Conservation (phyloP, 2,329 filamentous ascomycete genomes). For the Neofusicoccum laricinum region DNA sequence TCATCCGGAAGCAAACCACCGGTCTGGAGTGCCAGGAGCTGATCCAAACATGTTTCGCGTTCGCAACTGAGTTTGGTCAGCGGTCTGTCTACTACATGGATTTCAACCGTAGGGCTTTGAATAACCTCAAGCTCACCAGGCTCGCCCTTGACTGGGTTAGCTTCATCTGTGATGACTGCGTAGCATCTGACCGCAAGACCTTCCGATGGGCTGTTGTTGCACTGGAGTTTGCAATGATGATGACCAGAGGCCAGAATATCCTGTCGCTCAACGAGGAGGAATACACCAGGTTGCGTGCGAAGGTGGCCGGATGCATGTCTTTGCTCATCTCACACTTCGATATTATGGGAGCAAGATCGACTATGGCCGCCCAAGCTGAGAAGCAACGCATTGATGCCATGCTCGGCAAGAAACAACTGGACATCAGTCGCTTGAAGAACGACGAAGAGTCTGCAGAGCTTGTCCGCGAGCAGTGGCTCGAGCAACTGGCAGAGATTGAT, state of each 20-base stretch:
- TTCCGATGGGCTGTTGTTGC: slow-evolving; percentile 97
- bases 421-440: slow-evolving; percentile 69
- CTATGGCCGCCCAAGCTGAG: slow-evolving; percentile 88
- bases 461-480: slow-evolving; percentile 72
- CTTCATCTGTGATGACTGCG: slow-evolving; percentile 96
- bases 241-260: slow-evolving; percentile 92
- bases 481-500: slow-evolving; percentile 73
- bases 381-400: slow-evolving; percentile 82
- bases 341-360: slow-evolving; percentile 96
- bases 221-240: slow-evolving; percentile 94
- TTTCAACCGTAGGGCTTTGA: slow-evolving; percentile 91
- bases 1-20: slow-evolving; percentile 79
- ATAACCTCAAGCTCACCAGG: slow-evolving; percentile 91
- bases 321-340: slow-evolving; percentile 97
- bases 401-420: slow-evolving; percentile 71
- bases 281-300: slow-evolving; percentile 76
- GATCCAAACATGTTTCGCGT: slow-evolving; percentile 96
- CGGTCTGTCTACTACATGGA: slow-evolving; percentile 94
- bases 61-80: slow-evolving; percentile 98
- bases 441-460: slow-evolving; percentile 81
- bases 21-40: slow-evolving; percentile 89
- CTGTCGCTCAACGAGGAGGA: slow-evolving; percentile 86
- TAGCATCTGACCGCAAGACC: slow-evolving; percentile 89
- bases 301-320: slow-evolving; percentile 96
- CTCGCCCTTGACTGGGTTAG: slow-evolving; percentile 95